phyloP scores from a whole-genome alignment of 805 yeast genomes.

The Ogataea glucozyma region DNA sequence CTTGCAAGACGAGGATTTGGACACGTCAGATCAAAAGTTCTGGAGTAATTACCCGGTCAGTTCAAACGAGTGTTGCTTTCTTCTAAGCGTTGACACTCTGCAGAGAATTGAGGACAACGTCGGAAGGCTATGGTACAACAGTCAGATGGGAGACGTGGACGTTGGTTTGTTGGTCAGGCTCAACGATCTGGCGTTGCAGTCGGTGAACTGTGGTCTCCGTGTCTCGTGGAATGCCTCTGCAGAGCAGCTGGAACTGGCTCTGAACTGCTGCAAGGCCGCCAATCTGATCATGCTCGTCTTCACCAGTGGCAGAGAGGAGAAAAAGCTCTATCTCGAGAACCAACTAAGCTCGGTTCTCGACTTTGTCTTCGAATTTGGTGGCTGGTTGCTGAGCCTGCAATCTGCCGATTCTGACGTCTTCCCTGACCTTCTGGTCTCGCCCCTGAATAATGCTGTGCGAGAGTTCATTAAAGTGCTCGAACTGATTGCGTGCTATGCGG shows the following conservation, averaged over 20 bases:
- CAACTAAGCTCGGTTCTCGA: constrained; percentile 43
- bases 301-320: constrained; percentile 42
- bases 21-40: constrained; percentile 8
- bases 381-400: constrained; percentile 10
- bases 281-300: constrained; percentile 43
- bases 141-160: constrained; percentile 20
- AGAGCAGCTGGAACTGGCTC: constrained; percentile 17
- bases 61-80: constrained; percentile 1
- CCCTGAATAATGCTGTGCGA: neutral
- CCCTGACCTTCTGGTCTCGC: neutral
- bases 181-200: constrained; percentile 33
- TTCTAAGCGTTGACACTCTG: constrained; percentile 24
- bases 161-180: constrained; percentile 35
- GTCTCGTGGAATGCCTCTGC: constrained; percentile 19
- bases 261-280: constrained; percentile 35
- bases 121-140: constrained; percentile 20
- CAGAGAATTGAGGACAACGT: constrained; percentile 26
- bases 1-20: constrained; percentile 29
- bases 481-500: constrained; percentile 22
- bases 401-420: neutral
- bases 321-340: constrained; percentile 46
- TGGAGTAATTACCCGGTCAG: constrained; percentile 18
- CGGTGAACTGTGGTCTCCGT: constrained; percentile 28
- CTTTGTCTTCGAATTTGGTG: constrained; percentile 35
- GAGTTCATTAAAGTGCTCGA: constrained; percentile 16